Conservation (phyloP, 768 basidiomycete species). For the Lactifluus subvellereus region DNA sequence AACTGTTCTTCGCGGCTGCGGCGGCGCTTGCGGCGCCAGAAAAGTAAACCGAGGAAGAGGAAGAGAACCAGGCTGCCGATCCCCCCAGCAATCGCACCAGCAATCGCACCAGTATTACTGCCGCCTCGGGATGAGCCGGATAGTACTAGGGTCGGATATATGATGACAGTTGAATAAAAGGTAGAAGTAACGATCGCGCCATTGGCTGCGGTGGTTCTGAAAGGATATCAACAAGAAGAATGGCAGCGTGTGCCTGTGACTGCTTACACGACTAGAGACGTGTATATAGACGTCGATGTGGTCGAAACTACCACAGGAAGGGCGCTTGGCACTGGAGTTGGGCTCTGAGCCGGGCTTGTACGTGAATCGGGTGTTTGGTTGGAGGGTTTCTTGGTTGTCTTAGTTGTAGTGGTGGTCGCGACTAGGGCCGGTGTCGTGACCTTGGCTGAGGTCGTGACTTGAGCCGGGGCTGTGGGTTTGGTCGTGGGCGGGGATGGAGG, state of each 20-base stretch:
- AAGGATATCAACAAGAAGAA: not conserved
- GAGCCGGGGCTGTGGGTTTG: not conserved
- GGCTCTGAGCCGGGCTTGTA: not conserved
- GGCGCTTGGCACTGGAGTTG: too few relatives aligned
- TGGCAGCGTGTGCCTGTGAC: not conserved
- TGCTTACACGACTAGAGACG: slow-evolving; percentile 8
- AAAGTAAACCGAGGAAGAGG: slow-evolving; percentile 27
- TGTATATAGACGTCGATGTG: slow-evolving; percentile 4
- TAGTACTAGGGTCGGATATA: slow-evolving; percentile 21
- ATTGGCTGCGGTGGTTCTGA: slow-evolving; percentile 16
- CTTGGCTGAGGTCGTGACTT: too few relatives aligned
- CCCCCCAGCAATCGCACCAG: slow-evolving; percentile 31
- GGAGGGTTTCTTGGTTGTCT: too few relatives aligned
- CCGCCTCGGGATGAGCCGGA: slow-evolving; percentile 4
- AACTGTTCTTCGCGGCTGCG: slow-evolving; percentile 34
- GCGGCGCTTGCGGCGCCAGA: slow-evolving; percentile 29
- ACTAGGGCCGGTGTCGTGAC: too few relatives aligned
- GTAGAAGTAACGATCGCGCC: slow-evolving; percentile 16
- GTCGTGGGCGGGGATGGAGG: too few relatives aligned
- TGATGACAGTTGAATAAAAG: slow-evolving; percentile 24
- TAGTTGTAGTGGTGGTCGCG: too few relatives aligned
- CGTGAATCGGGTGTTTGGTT: too few relatives aligned
- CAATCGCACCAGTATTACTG: slow-evolving; percentile 28
- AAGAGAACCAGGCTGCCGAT: slow-evolving; percentile 23
- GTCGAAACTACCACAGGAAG: not conserved